Evolutionary conservation across 2,329 filamentous ascomycete species (phyloP), one percentile per base, ranked within the genome.

Genomic region (Coniella vitis): DNA sequence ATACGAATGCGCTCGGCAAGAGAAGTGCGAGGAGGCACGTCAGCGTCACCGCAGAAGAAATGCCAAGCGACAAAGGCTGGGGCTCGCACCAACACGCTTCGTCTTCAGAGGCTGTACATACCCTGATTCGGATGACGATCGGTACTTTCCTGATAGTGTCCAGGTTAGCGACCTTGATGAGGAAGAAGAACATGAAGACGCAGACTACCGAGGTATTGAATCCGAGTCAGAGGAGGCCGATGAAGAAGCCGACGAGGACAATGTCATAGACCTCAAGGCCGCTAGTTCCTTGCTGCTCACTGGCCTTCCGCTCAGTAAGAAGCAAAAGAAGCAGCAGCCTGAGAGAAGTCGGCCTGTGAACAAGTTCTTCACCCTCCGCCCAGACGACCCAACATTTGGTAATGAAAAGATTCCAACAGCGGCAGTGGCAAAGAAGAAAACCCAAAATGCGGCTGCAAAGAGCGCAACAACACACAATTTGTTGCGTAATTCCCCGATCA

Each of bases 11-110:
- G 71, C 70, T 13, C 50, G 55, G 9, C 45, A 55, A 2, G 51
- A 60, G 3, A 58, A 60, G 3, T 49, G 59, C 4, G 48, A 56
- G 9, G 58, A 52, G 20, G 68, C 68, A 48, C 57, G 60, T 4
- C 55, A 58, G 4, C 69, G 70, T 7, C 72, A 74, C 51, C 53
- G 58, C n/a, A 61, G 60, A 44, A 68, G 74, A 17, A 76, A 78
- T 46, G 58, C 54, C 19, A 71, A 67, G 57, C 68, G 74, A n/a
- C 57, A 56, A 34, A 61, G 58, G 38, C 60, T 66, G 4, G 71
- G 71, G 9, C 43, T 69, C 4, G 53, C 58, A 29, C 59, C 48
- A 54, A 69, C 54, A 17, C 20, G 3, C 8, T 53, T 80, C 74
- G 40, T 9, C 13, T 51, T 53, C 37, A 38, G 51, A n/a, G 17